Conservation (phyloP, 179 eudicot genomes). For the Beta macrorhiza region DNA sequence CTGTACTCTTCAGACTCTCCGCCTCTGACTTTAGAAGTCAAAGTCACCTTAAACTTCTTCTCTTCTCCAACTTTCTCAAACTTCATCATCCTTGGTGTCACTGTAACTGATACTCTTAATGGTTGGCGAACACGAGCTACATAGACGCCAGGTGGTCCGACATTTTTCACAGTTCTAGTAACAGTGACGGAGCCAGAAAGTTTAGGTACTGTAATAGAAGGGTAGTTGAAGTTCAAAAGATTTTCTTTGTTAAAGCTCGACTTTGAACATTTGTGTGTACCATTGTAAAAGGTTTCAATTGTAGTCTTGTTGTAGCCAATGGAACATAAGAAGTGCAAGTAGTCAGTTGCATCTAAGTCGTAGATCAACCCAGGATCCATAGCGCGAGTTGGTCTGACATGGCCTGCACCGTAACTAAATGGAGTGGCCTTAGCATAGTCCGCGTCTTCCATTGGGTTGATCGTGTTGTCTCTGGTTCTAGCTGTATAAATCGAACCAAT, state of each 20-base stretch:
- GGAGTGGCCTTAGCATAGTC: constrained; percentile 33
- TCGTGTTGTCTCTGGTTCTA: constrained; percentile 50
- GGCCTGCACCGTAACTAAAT: constrained; percentile 63
- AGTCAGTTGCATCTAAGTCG: constrained; percentile 43
- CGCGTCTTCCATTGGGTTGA: constrained; percentile 34
- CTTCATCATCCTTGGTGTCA: constrained; percentile 41
- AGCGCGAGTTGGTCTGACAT: constrained; percentile 56
- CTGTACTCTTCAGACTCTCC: constrained; percentile 15
- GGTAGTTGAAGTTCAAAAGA: constrained; percentile 53
- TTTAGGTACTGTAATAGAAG: constrained; percentile 57
- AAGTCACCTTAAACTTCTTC: constrained; percentile 44
- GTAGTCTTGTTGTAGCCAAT: constrained; percentile 45
- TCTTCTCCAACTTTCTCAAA: constrained; percentile 51
- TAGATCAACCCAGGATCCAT: constrained; percentile 66
- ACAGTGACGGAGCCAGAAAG: constrained; percentile 39
- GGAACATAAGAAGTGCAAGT: constrained; percentile 60
- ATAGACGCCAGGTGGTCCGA: constrained; percentile 55
- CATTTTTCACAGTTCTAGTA: constrained; percentile 55
- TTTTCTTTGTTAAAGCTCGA: constrained; percentile 2
- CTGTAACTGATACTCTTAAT: constrained; percentile 33
- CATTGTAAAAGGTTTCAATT: constrained; percentile 22
- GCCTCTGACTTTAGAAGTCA: constrained; percentile 5
- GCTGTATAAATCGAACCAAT: constrained; percentile 32
- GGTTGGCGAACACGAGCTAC: constrained; percentile 35
- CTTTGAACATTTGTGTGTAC: constrained; percentile 42